phyloP scores from a whole-genome alignment of 495 filamentous ascomycete genomes.

The Trichoderma erinaceum region DNA sequence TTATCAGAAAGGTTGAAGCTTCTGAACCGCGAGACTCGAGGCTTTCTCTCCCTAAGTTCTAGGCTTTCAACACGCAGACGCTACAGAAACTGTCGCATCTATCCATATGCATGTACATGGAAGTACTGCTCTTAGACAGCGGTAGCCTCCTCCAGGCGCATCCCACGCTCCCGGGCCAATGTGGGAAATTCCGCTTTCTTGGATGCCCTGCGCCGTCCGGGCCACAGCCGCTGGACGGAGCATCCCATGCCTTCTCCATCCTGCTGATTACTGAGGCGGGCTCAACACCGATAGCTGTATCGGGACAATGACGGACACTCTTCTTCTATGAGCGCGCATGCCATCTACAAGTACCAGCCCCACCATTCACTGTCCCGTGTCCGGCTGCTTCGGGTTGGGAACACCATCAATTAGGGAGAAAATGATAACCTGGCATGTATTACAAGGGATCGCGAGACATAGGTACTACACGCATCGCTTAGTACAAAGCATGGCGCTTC shows the following conservation, averaged over 20 bases:
- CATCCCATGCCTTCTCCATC: too few species aligned
- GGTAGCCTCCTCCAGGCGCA: too few species aligned
- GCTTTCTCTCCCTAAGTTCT: not conserved
- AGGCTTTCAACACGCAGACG: not conserved
- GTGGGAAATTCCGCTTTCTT: not conserved
- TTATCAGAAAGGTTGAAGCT: not conserved
- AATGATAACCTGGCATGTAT: not conserved
- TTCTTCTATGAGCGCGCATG: not conserved
- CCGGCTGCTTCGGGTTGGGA: constrained; percentile 1
- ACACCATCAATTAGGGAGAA: not conserved
- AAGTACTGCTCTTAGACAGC: too few species aligned
- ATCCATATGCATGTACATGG: too few species aligned
- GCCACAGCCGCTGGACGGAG: too few species aligned
- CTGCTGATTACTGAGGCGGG: too few species aligned
- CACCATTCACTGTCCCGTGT: not conserved
- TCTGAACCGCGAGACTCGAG: not conserved
- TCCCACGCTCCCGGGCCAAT: not conserved
- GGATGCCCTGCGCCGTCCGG: too few species aligned
- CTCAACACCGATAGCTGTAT: not conserved
- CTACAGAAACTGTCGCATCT: not conserved
- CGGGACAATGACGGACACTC: not conserved
- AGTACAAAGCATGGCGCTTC: not conserved
- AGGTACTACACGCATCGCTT: not conserved
- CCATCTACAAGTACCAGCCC: not conserved
- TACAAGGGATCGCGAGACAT: not conserved